Evolutionary conservation across 2,329 filamentous ascomycete species (phyloP), one percentile per base, ranked within the genome.

Genomic region (Stagonosporopsis tanaceti): DNA sequence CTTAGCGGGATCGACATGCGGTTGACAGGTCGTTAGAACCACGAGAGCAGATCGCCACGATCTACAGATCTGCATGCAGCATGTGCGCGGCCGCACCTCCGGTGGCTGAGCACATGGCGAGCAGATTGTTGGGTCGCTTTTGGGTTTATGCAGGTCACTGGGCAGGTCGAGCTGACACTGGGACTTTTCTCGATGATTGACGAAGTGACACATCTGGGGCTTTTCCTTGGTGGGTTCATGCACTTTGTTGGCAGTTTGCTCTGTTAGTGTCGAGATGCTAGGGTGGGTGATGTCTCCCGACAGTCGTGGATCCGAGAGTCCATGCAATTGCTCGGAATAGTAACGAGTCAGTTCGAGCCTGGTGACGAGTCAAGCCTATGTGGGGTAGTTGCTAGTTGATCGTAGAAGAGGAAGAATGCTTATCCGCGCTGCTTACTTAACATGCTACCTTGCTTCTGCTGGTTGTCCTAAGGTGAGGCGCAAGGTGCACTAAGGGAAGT

Each of bases 31-130:
- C 30, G 45, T 25, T 27, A 7, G 37, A 17, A 32, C 24, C 47
- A 51, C 41, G 47, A 51, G 47, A 41, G 35, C 25, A 27, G 53
- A 47, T 50, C 41, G 27, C 4, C 35, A 30, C 32, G 53, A 57
- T 57, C 53, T 57, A 30, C 47, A 47, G 53, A 57, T 57, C 53
- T 47, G 42, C 53, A 44, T 32, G 22, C 37, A 51, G 42, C 47
- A 51, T 42, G 41, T 42, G 25, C 37, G 42, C 53, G 42, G 47
- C 30, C 47, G 22, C 37, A 25, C 42, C 35, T 51, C 53, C 47
- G 37, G 37, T 57, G 47, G 53, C 47, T 38, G 30, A 51, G 17
- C 47, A 57, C 47, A 50, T 56, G 47, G 53, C 37, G 37, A 57
- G 37, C 37, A 42, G 37, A 38, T 46, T 30, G 42, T 28, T 44